Evolutionary conservation across 805 yeast genomes (phyloP).

Genomic region (Lachancea lanzarotensis): DNA sequence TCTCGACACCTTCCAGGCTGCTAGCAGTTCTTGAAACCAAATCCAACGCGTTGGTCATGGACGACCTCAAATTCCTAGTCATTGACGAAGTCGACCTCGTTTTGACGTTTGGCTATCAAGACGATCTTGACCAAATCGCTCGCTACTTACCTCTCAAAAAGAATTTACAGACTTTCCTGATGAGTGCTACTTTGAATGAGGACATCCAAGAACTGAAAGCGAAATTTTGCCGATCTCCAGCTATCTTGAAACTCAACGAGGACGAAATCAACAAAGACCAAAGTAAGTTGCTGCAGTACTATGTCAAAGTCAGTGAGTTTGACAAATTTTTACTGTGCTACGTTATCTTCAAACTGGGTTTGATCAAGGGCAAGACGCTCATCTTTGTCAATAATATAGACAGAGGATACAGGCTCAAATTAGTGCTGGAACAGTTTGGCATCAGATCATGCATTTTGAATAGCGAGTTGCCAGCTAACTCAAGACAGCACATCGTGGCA

Average conservation of each 20-base stretch:
- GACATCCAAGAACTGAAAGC: slow-evolving; percentile 72
- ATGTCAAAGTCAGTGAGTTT: slow-evolving; percentile 77
- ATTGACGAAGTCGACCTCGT: slow-evolving; percentile 95
- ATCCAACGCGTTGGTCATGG: slow-evolving; percentile 42
- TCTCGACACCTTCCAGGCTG: slow-evolving; percentile 83
- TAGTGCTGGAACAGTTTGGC: slow-evolving; percentile 93
- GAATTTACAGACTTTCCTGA: slow-evolving; percentile 77
- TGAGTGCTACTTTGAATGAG: slow-evolving; percentile 93
- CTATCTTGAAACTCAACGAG: slow-evolving; percentile 71
- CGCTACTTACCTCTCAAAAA: slow-evolving; percentile 63
- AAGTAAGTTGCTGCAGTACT: slow-evolving; percentile 71
- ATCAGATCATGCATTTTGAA: slow-evolving; percentile 81
- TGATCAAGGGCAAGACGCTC: slow-evolving; percentile 86
- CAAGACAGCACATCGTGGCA: slow-evolving; percentile 90
- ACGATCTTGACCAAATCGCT: slow-evolving; percentile 66
- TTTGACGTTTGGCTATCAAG: slow-evolving; percentile 82
- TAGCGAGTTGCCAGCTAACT: slow-evolving; percentile 86
- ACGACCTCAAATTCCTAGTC: slow-evolving; percentile 60
- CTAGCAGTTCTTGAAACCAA: slow-evolving; percentile 46
- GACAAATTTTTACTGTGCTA: slow-evolving; percentile 88
- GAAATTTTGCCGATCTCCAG: slow-evolving; percentile 76
- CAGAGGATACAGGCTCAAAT: slow-evolving; percentile 86
- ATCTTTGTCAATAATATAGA: slow-evolving; percentile 91
- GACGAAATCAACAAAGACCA: slow-evolving; percentile 48
- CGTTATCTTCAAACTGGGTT: slow-evolving; percentile 80